Conservation (phyloP, 495 filamentous ascomycete species). For the Hypoxylon fuscum region DNA sequence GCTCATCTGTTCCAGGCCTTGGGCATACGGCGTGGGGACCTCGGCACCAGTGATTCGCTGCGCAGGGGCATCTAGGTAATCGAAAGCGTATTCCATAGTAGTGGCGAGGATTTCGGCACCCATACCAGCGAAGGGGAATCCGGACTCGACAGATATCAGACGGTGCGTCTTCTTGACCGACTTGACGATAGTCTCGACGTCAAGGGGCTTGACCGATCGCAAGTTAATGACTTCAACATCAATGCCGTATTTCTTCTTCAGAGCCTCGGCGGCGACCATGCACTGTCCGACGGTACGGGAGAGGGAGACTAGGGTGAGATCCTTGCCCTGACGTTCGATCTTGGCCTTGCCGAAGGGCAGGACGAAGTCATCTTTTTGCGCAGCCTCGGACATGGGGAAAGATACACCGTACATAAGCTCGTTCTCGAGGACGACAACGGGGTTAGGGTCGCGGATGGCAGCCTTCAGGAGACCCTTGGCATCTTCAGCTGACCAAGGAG, state of each 20-base stretch:
- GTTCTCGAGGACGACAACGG: conserved; percentile 94
- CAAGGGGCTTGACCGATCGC: conserved; percentile 93
- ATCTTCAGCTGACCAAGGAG: conserved; percentile 95
- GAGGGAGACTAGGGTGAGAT: conserved; percentile 92
- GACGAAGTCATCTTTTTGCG: conserved; percentile 95
- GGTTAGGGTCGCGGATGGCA: conserved; percentile 97
- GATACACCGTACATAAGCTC: conserved; percentile 94
- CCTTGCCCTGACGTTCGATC: conserved; percentile 94
- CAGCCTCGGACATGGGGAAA: conserved; percentile 96
- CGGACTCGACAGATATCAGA: conserved; percentile 91
- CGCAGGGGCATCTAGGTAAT: conserved; percentile 93
- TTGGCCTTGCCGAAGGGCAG: conserved; percentile 98
- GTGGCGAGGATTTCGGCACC: conserved; percentile 90
- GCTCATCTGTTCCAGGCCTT: conserved; percentile 85
- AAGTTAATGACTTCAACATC: conserved; percentile 98
- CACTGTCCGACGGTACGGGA: conserved; percentile 96
- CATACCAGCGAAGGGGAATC: conserved; percentile 94
- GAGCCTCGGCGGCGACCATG: conserved; percentile 81
- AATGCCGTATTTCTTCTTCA: conserved; percentile 96
- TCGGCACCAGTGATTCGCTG: conserved; percentile 94
- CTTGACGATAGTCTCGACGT: conserved; percentile 92
- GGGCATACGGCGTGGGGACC: conserved; percentile 92
- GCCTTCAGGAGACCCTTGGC: conserved; percentile 98
- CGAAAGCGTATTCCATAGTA: conserved; percentile 97
- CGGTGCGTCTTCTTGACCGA: conserved; percentile 98